These are phyloP conservation scores for Trypanosoma brucei DNA, from an alignment of 208 protist genomes.

Conservation along the genomic window DNA sequence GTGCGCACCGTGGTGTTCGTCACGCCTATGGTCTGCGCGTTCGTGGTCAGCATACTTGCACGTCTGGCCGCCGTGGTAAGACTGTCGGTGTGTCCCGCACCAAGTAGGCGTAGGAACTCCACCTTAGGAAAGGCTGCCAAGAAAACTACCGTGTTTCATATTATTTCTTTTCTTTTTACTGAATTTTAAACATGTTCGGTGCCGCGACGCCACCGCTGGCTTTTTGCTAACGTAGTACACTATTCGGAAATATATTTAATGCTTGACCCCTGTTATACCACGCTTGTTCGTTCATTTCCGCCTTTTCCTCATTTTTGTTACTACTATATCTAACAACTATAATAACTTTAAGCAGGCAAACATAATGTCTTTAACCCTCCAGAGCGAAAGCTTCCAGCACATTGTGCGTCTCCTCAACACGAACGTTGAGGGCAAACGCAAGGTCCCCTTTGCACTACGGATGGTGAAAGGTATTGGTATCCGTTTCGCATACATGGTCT, in stretches of 20 bases:
- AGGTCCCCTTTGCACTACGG: slow-evolving; percentile 97
- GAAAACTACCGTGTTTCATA: background rate
- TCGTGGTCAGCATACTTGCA: slow-evolving; percentile 99
- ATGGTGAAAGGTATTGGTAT: slow-evolving; percentile 99
- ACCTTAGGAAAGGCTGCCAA: background rate
- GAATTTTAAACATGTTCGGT: background rate
- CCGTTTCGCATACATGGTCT: slow-evolving; percentile 97
- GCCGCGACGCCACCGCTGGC: no score
- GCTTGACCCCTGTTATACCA: slow-evolving; percentile 1
- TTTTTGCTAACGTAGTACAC: no score
- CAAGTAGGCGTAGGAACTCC: slow-evolving; percentile 43
- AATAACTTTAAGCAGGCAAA: slow-evolving; percentile 7
- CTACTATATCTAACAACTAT: slow-evolving; percentile 6
- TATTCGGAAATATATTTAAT: background rate
- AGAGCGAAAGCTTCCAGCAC: slow-evolving; percentile 97
- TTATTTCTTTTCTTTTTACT: slow-evolving; percentile 10
- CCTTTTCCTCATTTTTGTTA: slow-evolving; percentile 18
- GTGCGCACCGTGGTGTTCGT: slow-evolving; percentile 97
- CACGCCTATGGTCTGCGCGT: slow-evolving; percentile 98
- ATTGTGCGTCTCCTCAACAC: slow-evolving; percentile 99
- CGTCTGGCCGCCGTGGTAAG: slow-evolving; percentile 97
- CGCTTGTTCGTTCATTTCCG: background rate
- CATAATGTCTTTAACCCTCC: slow-evolving; percentile 57
- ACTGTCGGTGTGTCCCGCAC: slow-evolving; percentile 80
- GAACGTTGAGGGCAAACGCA: slow-evolving; percentile 98